A percentile compares a stretch with the other conserved stretches of the same genome.
Evolutionary conservation across 805 yeast genomes (phyloP).

Genomic region (Hanseniaspora jakobsenii): DNA sequence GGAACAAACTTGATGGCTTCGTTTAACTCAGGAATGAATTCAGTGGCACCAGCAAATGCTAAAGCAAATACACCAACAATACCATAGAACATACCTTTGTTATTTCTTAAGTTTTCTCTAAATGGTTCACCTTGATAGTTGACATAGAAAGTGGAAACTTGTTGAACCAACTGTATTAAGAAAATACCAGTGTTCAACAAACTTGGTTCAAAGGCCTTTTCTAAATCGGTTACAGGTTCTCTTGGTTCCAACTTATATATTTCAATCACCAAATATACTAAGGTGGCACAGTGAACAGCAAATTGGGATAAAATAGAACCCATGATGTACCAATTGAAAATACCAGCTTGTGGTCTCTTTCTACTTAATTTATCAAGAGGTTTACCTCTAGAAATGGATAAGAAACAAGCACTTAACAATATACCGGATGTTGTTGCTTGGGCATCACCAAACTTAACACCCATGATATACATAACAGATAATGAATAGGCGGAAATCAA

Average conservation of each 20-base stretch:
- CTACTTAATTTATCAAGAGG: conserved; percentile 80
- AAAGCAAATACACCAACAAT: conserved; percentile 78
- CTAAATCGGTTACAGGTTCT: conserved; percentile 79
- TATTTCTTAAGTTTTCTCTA: conserved; percentile 78
- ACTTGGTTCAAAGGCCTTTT: conserved; percentile 78
- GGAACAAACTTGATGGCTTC: conserved; percentile 86
- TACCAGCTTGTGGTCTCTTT: conserved; percentile 95
- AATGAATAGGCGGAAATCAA: conserved; percentile 91
- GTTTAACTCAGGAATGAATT: conserved; percentile 85
- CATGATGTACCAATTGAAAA: conserved; percentile 90
- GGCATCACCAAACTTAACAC: conserved; percentile 95
- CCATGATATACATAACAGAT: conserved; percentile 87
- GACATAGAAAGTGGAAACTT: conserved; percentile 93
- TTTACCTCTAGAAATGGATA: conserved; percentile 86
- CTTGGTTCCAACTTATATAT: conserved; percentile 86
- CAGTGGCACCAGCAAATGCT: conserved; percentile 86
- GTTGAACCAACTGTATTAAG: conserved; percentile 86
- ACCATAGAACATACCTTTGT: conserved; percentile 95
- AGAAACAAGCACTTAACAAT: conserved; percentile 82
- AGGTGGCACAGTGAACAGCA: conserved; percentile 75
- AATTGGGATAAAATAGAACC: conserved; percentile 95
- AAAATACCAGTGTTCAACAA: conserved; percentile 92
- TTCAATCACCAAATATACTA: conserved; percentile 71
- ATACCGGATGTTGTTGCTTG: conserved; percentile 97
- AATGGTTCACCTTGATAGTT: conserved; percentile 96